phyloP scores from a whole-genome alignment of 768 basidiomycete species.

The Termitomyces sp. region DNA sequence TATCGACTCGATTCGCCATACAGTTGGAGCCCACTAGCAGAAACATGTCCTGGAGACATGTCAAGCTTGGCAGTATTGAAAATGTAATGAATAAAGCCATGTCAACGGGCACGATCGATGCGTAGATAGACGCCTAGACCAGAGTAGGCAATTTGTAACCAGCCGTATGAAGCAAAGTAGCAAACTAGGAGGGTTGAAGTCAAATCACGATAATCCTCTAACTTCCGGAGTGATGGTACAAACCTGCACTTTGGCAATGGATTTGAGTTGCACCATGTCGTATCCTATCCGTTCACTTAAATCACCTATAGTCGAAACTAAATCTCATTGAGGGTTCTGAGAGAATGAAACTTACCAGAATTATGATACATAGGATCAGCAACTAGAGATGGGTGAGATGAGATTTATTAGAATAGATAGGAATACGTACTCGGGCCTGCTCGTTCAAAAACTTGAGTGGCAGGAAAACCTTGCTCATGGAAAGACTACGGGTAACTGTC shows the following conservation, averaged over 20 bases:
- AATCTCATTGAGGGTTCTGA: not conserved
- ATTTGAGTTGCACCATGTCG: slow-evolving; percentile 75
- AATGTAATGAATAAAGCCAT: not conserved
- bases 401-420: not conserved
- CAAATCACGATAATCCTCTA: not conserved
- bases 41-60: not conserved
- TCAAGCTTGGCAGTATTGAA: not conserved
- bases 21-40: slow-evolving; percentile 17
- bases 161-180: slow-evolving; percentile 65
- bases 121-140: not conserved
- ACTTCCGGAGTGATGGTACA: slow-evolving; percentile 10
- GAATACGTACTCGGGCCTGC: slow-evolving; percentile 59
- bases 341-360: slow-evolving; percentile 42
- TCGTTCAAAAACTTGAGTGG: slow-evolving; percentile 86
- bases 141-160: slow-evolving; percentile 38
- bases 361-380: slow-evolving; percentile 89
- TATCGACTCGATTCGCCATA: slow-evolving; percentile 34
- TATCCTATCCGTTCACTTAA: slow-evolving; percentile 74
- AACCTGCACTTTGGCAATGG: slow-evolving; percentile 87
- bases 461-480: slow-evolving; percentile 76
- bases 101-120: not conserved
- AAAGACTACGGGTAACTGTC: slow-evolving; percentile 48
- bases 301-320: slow-evolving; percentile 45
- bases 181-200: slow-evolving; percentile 41
- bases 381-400: slow-evolving; percentile 36